Base-by-base conservation (phyloP, 1,139 yeast genomes). In the Magnusiomyces sp. region DNA sequence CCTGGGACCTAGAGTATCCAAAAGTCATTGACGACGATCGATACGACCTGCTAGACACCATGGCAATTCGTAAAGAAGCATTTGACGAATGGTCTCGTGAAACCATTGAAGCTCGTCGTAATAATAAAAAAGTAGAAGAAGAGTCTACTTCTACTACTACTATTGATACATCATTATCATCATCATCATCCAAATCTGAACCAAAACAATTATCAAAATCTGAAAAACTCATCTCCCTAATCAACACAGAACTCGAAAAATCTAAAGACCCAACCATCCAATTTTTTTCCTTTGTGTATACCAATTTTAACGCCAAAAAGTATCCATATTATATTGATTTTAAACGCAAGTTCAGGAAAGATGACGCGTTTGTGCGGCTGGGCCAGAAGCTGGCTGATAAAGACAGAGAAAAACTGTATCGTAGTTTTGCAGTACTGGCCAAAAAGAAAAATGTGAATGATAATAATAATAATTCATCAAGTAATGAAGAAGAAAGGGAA, bases 1-100 rank as follows among this genome's bases (percentile, higher is more conserved):
- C 74, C 0, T 78, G 80, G 77, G 78, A 74, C 40, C 58, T 64
- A 0, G 80, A 75, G 56, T 62, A 69, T n/a, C 59, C 63, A 5
- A 66, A 66, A 41, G 56, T 78, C 1, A 58, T 71, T 1, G 55
- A 64, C 32, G 74, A 73, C 47, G 70, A 72, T 1, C 59, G 72
- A 23, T 77, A 69, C 57, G 62, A 65, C 40, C 60, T 55, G 7
- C 52, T 74, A 36, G 74, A 69, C 34, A 58, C 64, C 14, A 67
- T 69, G 44, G 57, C 56, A 38, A 62, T 58, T 34, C 62, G 80
- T 43, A 62, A 62, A 42, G 64, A 60, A 0, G 59, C 69, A 7
- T 76, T 72, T 56, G 72, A 74, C 47, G 52, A 58, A n/a, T 76
- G 79, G 79, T 65, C 71, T 19, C 55, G 56, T 51, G 51, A 48